Evolutionary conservation across 179 eudicot species (phyloP), one percentile per base, ranked within the genome.

Genomic region (Beta macrorhiza): DNA sequence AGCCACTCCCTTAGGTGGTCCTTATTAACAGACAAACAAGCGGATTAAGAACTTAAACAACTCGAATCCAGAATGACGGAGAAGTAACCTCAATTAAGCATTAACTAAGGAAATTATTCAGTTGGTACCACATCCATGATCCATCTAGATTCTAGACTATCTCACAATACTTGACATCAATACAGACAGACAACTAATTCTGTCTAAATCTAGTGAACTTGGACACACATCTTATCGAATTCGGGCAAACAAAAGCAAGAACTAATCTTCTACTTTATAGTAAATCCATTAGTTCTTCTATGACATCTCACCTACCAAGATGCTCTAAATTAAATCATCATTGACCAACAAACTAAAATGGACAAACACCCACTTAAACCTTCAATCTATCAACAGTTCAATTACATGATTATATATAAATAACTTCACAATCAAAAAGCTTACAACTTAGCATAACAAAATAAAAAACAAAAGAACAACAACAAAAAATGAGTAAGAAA

Each of bases 291-390:
- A 62, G 56, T 44, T 70, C 45, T 67, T 17, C 1, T n/a, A 56
- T 55, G 80, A 84, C 81, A 69, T 70, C 80, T 80, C 67, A 84
- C 44, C 83, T 64, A 64, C 75, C 58, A 22, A 53, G 20, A 64
- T 47, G 57, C 59, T 37, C 58, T 73, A 75, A 65, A 72, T 63
- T 52, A 74, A 51, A 80, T 51, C 80, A 75, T 69, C 67, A 56
- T 49, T 76, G 76, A 81, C 83, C 59, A 58, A 44, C 61, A 25
- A 45, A 57, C 75, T 22, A 67, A 76, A 8, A 1, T 25, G 47
- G 61, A 29, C 42, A 74, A 68, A 55, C 72, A 72, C 12, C 29
- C 58, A 62, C 64, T 53, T 57, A 42, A 56, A 57, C 62, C 51
- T 65, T 47, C 71, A 72, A 67, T 52, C 53, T 25, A 78, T 5